Base-by-base conservation (phyloP, 768 basidiomycete genomes). In the Tricholoma matsutake region DNA sequence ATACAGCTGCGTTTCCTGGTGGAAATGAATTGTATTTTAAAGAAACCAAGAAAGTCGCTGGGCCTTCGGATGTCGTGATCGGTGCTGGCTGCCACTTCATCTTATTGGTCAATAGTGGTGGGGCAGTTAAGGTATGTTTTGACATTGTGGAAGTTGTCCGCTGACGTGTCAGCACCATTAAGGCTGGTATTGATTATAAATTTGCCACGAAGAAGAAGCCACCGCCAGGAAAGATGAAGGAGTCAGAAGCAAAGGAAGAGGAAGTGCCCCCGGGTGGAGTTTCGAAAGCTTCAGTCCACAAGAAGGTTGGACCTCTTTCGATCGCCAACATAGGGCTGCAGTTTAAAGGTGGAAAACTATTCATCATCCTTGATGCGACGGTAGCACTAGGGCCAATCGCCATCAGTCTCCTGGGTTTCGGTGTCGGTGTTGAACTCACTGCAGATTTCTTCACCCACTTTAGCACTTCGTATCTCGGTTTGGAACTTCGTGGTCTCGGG, bases 361-460 rank as follows among this genome's bases (percentile, higher is more conserved):
- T 45, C 43, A 58, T 58, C 18, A 18, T 58, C n/a, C 45, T 58
- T 32, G 57, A 58, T 51, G 57, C 57, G 16, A 51, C 57, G 16
- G 20, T 58, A 22, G 43, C 43, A 51, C 14, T 58, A 3, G 57
- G 57, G 25, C 57, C 45, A 6, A 34, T 58, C 4, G 11, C 34
- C 20, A 20, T 58, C 14, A 51, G 20, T 34, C 57, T 58, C 29
- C 25, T 58, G 20, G 57, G 57, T 20, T 58, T 58, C n/a, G 43
- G 57, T 4, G 14, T 58, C 14, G 57, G 57, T 1, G 57, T 18
- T 13, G 18, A 18, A 43, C 41, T 43, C 1, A 43, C 1, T 18
- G 16, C 41, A 1, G 18, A 43, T 6, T 18, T 43, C 18, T 43
- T 43, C 41, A 43, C 16, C 1, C 41, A 43, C 2, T 37, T 37